A percentile compares a stretch with the other conserved stretches of the same genome.
Evolutionary conservation across 352 stramenopile genomes (phyloP).

Genomic region (Albugo candida): DNA sequence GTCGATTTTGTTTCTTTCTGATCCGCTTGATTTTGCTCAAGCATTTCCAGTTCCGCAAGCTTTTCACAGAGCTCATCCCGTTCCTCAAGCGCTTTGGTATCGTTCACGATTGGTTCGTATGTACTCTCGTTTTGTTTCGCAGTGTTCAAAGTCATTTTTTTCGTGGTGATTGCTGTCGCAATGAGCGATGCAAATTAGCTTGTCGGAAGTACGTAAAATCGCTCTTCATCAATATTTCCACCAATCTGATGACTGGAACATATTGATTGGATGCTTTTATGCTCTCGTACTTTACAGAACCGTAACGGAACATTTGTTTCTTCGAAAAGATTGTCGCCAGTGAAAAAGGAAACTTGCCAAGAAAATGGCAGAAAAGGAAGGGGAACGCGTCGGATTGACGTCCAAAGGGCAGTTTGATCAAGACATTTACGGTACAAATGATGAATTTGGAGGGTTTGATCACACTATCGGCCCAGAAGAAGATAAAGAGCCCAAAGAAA

Average conservation of each 20-base stretch:
- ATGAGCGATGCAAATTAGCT: no score
- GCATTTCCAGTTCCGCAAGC: background rate
- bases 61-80: background rate
- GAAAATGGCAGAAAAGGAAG: slow-evolving; percentile 19
- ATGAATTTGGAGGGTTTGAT: slow-evolving; percentile 44
- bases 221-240: no score
- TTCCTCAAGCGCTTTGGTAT: no score
- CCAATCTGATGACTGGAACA: no score
- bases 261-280: no score
- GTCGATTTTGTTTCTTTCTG: slow-evolving; percentile 10
- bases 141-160: no score
- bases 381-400: slow-evolving; percentile 28
- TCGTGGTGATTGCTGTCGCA: no score
- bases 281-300: no score
- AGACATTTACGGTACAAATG: slow-evolving; percentile 40
- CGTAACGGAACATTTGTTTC: slow-evolving; percentile 7
- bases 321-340: slow-evolving; percentile 4
- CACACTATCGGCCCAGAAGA: slow-evolving; percentile 32
- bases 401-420: slow-evolving; percentile 52
- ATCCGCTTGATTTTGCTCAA: background rate
- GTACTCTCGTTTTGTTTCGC: slow-evolving; percentile 7
- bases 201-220: no score
- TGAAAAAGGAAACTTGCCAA: slow-evolving; percentile 2
- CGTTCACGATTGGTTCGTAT: no score
- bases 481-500: slow-evolving; percentile 13